A percentile compares a stretch with the other conserved stretches of the same genome.
Evolutionary conservation across 2,329 filamentous ascomycete species (phyloP).

Genomic region (Aphanocladium album): DNA sequence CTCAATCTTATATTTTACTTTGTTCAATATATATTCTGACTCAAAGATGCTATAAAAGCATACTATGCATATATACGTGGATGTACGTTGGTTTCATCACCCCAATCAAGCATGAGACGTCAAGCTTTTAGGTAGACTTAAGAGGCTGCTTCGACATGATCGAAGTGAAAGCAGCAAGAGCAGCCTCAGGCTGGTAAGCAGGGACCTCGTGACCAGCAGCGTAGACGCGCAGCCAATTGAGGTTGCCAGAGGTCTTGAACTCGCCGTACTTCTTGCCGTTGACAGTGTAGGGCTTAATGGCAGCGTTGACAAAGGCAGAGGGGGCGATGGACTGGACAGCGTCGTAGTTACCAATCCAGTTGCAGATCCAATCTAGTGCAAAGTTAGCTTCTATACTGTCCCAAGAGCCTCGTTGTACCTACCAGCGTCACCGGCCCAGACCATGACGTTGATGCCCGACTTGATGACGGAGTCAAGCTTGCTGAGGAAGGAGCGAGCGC

Average conservation of each 20-base stretch:
- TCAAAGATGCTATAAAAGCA: too few relatives aligned
- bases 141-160: slow-evolving; percentile 11
- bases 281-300: slow-evolving; percentile 41
- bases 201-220: slow-evolving; percentile 37
- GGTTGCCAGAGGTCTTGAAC: slow-evolving; percentile 46
- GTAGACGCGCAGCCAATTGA: slow-evolving; percentile 45
- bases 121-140: not conserved
- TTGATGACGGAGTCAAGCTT: slow-evolving; percentile 41
- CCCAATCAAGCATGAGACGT: not conserved
- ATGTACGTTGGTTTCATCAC: not conserved
- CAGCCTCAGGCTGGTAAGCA: slow-evolving; percentile 17
- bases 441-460: slow-evolving; percentile 42
- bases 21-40: not conserved
- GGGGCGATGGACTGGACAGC: slow-evolving; percentile 43
- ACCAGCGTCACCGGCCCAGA: slow-evolving; percentile 52
- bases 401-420: not conserved
- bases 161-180: slow-evolving; percentile 1
- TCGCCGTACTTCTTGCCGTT: slow-evolving; percentile 41
- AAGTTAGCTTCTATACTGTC: not conserved
- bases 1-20: not conserved
- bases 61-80: not conserved
- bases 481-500: slow-evolving; percentile 41
- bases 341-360: slow-evolving; percentile 48
- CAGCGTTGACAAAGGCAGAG: slow-evolving; percentile 35
- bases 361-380: slow-evolving; percentile 48